Evolutionary conservation across 352 stramenopile species (phyloP).

Genomic region (Globisporangium ultimum): DNA sequence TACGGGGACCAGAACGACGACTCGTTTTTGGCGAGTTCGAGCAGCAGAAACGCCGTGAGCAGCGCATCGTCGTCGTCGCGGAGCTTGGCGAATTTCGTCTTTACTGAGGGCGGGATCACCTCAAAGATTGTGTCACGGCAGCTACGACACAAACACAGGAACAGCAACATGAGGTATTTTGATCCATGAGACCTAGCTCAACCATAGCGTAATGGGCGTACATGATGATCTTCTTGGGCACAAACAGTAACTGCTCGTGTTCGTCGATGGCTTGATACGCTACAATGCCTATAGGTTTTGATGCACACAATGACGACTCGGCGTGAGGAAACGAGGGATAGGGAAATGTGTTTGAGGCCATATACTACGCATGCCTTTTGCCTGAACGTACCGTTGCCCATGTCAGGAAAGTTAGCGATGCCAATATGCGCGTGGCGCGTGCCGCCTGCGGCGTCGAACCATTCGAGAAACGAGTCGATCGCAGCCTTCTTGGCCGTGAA

Average conservation of each 20-base stretch:
- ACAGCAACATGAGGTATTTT: neutral
- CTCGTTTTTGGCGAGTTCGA: slow-evolving; percentile 38
- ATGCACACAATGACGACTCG: neutral
- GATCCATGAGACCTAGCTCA: neutral
- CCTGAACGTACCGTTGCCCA: slow-evolving; percentile 28
- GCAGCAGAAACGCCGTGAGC: slow-evolving; percentile 58
- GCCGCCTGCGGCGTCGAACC: slow-evolving; percentile 36
- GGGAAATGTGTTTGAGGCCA: neutral
- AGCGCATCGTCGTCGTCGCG: slow-evolving; percentile 39
- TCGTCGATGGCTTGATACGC: slow-evolving; percentile 23
- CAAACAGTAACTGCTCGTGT: slow-evolving; percentile 35
- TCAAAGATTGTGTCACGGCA: slow-evolving; percentile 34
- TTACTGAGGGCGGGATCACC: slow-evolving; percentile 21
- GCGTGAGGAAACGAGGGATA: no score
- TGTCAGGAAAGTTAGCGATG: slow-evolving; percentile 27
- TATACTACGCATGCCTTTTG: neutral
- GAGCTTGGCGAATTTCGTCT: slow-evolving; percentile 35
- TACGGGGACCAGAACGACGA: slow-evolving; percentile 55
- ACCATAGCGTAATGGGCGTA: slow-evolving; percentile 9
- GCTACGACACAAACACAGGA: slow-evolving; percentile 10
- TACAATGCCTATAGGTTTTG: slow-evolving; percentile 20
- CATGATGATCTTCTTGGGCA: slow-evolving; percentile 44
- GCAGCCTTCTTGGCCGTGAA: neutral
- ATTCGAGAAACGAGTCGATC: slow-evolving; percentile 31
- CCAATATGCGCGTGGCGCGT: slow-evolving; percentile 17